Evolutionary conservation across 2,329 filamentous ascomycete genomes (phyloP), one percentile per base, ranked within the genome.

Genomic region (Myriangium duriaei): DNA sequence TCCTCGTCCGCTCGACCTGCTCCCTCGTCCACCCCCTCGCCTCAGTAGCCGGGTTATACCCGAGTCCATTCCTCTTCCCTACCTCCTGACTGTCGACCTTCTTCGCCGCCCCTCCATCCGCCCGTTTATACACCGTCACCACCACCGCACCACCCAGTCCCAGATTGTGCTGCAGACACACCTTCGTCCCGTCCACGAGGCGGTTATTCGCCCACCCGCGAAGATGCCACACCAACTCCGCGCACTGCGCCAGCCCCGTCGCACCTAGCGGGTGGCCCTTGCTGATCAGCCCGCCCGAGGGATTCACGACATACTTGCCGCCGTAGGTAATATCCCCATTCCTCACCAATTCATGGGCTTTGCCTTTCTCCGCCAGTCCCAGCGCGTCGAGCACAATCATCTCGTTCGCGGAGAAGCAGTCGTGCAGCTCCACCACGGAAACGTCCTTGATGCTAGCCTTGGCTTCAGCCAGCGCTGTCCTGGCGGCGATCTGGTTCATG

Each of bases 341-440:
- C 30, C 86, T 76, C 15, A 96, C 85, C 60, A 95, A 76, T 61
- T 95, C 85, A 57, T 95, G 87, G 0, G 88, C 91, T 59, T 85
- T 88, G 11, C 88, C 88, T 11, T 71, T 74, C 42, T 76, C 76
- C 29, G 70, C 57, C 9, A 96, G 71, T 1, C 85, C 86, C 1
- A 96, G 71, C 0, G 84, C 84, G 56, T 96, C 88, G 35, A 96
- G 77, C 2, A 77, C 79, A 36, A 91, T 72, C 80, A 96, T 81
- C 67, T 96, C 84, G 58, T 96, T 96, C 16, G 88, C 79, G 12
- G 79, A 86, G 71, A 96, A 96, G 67, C 91, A 96, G 65, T 96
- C 91, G 62, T 96, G 91, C 43, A 96, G 68, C 65, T 96, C 88
- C 53, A 84, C 86, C 11, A 96, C 81, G 52, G 80, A 76, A 45